Evolutionary conservation across 306 rosid genomes (phyloP).

Genomic region (Prunus padus): DNA sequence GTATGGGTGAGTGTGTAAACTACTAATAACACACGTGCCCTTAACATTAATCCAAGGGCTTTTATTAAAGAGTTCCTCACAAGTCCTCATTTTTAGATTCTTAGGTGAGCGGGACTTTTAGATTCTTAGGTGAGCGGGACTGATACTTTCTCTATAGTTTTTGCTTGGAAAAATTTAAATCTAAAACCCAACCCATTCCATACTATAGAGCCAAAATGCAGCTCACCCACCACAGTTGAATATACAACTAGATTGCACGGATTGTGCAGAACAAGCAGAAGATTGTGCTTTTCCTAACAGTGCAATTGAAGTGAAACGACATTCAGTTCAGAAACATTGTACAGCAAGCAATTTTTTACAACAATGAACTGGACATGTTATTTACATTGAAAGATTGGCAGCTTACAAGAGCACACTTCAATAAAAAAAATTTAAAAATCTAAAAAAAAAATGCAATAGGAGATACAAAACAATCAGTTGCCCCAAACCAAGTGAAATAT

Average conservation of each 20-base stretch:
- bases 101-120: too few species aligned
- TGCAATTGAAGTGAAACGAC: background rate
- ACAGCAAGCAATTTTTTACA: background rate
- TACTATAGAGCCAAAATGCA: background rate
- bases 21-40: too few species aligned
- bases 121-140: too few species aligned
- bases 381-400: background rate
- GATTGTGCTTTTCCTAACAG: background rate
- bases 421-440: too few species aligned
- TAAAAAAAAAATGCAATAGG: too few species aligned
- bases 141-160: too few species aligned
- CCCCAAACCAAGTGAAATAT: conserved; percentile 90
- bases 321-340: background rate
- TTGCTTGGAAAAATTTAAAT: too few species aligned
- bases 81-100: too few species aligned
- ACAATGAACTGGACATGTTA: background rate
- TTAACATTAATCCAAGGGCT: too few species aligned
- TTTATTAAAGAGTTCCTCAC: too few species aligned
- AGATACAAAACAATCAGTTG: conserved; percentile 27
- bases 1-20: too few species aligned
- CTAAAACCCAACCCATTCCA: background rate
- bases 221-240: background rate
- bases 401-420: background rate
- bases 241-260: background rate
- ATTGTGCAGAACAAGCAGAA: background rate